phyloP scores from a whole-genome alignment of 495 filamentous ascomycete species.

The Lasiosphaeria miniovina region DNA sequence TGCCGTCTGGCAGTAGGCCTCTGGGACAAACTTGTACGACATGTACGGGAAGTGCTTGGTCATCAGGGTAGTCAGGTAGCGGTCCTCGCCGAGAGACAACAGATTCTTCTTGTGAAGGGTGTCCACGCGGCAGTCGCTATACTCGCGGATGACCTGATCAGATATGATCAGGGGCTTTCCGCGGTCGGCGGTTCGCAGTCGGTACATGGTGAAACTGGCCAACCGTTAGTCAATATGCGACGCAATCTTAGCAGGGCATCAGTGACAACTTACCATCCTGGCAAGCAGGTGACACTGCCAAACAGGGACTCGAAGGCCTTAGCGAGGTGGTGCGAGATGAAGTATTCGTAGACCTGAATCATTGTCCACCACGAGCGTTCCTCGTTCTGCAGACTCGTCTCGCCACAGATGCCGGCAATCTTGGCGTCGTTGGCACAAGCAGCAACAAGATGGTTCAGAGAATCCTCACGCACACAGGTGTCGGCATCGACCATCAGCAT shows the following conservation, averaged over 20 bases:
- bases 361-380: constrained; percentile 96
- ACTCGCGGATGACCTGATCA: constrained; percentile 80
- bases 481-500: constrained; percentile 97
- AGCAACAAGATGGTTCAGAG: constrained; percentile 87
- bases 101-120: constrained; percentile 99
- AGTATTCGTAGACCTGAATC: constrained; percentile 99
- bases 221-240: constrained; percentile 28
- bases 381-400: constrained; percentile 94
- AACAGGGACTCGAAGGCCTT: constrained; percentile 97
- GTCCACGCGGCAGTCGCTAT: constrained; percentile 82
- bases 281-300: constrained; percentile 94
- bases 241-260: neutral
- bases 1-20: constrained; percentile 88
- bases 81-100: constrained; percentile 91
- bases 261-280: constrained; percentile 77
- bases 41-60: constrained; percentile 94
- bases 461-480: constrained; percentile 90
- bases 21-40: constrained; percentile 93
- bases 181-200: constrained; percentile 85
- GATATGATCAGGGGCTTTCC: constrained; percentile 91
- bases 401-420: constrained; percentile 95
- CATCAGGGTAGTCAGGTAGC: constrained; percentile 95
- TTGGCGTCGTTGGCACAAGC: constrained; percentile 91
- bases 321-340: constrained; percentile 88
- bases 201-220: constrained; percentile 95